Conservation (phyloP, 2,329 filamentous ascomycete species). For the Tricladium varicosporioides region DNA sequence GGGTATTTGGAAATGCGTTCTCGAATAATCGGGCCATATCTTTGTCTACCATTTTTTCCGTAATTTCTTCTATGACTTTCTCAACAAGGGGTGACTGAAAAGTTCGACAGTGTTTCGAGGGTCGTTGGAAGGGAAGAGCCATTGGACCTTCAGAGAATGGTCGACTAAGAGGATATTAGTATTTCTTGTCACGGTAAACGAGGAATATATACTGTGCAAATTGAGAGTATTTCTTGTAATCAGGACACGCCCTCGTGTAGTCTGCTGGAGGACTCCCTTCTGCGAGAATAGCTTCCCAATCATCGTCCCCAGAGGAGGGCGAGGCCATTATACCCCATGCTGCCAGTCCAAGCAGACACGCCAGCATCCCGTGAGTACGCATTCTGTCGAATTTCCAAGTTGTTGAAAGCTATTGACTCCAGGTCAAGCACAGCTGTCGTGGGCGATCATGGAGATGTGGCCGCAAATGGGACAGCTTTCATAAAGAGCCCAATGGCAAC, state of each 20-base stretch:
- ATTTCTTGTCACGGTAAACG: slow-evolving; percentile 13
- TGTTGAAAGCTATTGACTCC: background rate
- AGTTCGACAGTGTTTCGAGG: slow-evolving; percentile 77
- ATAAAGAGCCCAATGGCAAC: no score
- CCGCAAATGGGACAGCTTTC: background rate
- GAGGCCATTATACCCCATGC: background rate
- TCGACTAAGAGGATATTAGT: slow-evolving; percentile 46
- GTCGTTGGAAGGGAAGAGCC: slow-evolving; percentile 81
- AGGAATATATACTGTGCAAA: slow-evolving; percentile 26
- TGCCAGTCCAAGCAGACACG: background rate
- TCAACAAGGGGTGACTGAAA: slow-evolving; percentile 87
- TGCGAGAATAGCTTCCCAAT: no score
- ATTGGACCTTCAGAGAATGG: slow-evolving; percentile 80
- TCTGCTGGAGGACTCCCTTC: slow-evolving; percentile 1
- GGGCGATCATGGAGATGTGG: background rate
- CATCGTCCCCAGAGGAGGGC: no score
- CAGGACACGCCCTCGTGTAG: slow-evolving; percentile 32
- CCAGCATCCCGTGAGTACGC: background rate
- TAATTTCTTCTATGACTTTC: slow-evolving; percentile 80
- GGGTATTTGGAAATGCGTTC: slow-evolving; percentile 84
- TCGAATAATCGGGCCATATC: slow-evolving; percentile 92
- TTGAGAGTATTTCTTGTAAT: slow-evolving; percentile 35
- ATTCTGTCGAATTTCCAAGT: background rate
- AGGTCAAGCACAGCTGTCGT: background rate
- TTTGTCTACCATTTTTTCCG: slow-evolving; percentile 73